Evolutionary conservation across 2,329 filamentous ascomycete species (phyloP).

Genomic region (Trichoderma sp.): DNA sequence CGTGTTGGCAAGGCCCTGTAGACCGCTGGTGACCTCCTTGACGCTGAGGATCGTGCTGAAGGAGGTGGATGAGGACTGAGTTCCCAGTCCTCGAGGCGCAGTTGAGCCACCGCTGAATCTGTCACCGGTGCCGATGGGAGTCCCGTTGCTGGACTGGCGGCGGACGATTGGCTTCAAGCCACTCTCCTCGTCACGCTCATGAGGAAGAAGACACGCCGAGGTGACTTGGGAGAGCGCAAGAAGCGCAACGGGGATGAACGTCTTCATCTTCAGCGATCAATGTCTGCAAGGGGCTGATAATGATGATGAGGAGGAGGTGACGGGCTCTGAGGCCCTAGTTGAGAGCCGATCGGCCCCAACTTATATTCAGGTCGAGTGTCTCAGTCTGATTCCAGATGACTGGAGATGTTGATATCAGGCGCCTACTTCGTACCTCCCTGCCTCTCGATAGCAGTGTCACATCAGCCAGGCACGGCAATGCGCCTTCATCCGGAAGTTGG

Average conservation of each 20-base stretch:
- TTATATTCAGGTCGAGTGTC: slow-evolving; percentile 5
- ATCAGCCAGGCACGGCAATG: not conserved
- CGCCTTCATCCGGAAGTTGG: slow-evolving; percentile 22
- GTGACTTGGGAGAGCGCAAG: slow-evolving; percentile 13
- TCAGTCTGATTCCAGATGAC: not conserved
- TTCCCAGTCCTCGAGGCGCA: slow-evolving; percentile 7
- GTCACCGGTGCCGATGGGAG: slow-evolving; percentile 15
- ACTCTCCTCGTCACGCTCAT: slow-evolving; percentile 13
- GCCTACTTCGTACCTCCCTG: not conserved
- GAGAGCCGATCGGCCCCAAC: not conserved
- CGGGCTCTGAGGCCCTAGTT: no score
- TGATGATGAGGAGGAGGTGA: not conserved
- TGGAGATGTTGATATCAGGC: not conserved
- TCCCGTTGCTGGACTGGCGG: slow-evolving; percentile 13
- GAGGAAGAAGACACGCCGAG: slow-evolving; percentile 19
- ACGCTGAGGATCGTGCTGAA: slow-evolving; percentile 14
- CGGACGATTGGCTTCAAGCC: slow-evolving; percentile 16
- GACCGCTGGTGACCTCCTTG: slow-evolving; percentile 12
- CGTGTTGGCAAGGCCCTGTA: slow-evolving; percentile 8
- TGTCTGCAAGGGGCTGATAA: not conserved
- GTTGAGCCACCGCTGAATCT: slow-evolving; percentile 12
- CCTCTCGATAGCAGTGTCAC: slow-evolving; percentile 4
- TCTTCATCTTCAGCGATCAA: slow-evolving; percentile 7
- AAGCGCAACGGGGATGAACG: slow-evolving; percentile 12
- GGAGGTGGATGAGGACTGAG: slow-evolving; percentile 15